Evolutionary conservation across 2,329 filamentous ascomycete genomes (phyloP), one percentile per base, ranked within the genome.

Genomic region (Colletotrichum sublineola): DNA sequence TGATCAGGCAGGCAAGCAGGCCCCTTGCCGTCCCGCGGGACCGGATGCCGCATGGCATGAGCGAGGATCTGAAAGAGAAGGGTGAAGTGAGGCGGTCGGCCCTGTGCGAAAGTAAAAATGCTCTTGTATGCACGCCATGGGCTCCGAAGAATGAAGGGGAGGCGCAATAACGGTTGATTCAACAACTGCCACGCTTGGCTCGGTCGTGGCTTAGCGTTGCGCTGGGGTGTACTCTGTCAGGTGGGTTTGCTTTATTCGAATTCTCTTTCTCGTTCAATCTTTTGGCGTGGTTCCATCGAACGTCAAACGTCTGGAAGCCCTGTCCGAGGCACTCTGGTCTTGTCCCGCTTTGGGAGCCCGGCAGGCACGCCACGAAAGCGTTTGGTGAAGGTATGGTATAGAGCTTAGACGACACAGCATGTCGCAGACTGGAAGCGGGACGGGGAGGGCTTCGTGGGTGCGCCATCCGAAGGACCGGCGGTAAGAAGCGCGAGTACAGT

Each of bases 21-120:
- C 38, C 62, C 48, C 40, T 67, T 33, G 33, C 66, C 40, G 67
- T 66, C 42, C 65, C 31, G 61, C 67, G 53, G 70, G 31, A 60
- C 66, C 62, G 36, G 63, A 68, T 68, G 38, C 44, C 55, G 48
- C 63, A 65, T 38, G 12, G 56, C 9, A 44, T 56, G 48, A 18
- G 50, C 50, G 29, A 56, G 48, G 48, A 61, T 62, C 67, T 63
- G 50, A 48, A 33, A 31, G 33, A 52, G n/a, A 38, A 58, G 29
- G 56, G 29, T 31, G 46, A 33, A 53, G 61, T 31, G 57, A 63
- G 46, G 61, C 44, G 8, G 50, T 31, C 55, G 5, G 55, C 55
- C 61, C 71, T 74, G 52, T 61, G 61, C n/a, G 56, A 68, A 71
- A 71, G 58, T 65, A 48, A 57, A 55, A 31, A 3, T 50, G n/a